phyloP scores from a whole-genome alignment of 1,139 yeast genomes.

The Geotrichum siamense region DNA sequence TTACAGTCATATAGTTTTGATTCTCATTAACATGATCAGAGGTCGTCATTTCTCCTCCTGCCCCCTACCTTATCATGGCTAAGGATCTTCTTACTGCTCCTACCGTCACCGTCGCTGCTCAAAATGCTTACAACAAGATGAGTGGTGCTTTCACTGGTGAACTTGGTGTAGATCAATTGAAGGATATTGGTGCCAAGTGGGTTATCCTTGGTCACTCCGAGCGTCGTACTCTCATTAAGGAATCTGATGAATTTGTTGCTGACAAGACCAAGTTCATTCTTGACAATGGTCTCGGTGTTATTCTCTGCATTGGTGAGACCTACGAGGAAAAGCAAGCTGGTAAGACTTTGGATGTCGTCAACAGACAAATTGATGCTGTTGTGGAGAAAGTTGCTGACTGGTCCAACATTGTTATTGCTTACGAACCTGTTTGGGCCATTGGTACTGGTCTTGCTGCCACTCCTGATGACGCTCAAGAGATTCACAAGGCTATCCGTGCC shows the following conservation, averaged over 20 bases:
- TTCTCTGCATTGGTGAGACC: constrained; percentile 96
- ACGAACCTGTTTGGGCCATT: constrained; percentile 99
- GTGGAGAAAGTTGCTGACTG: constrained; percentile 80
- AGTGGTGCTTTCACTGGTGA: constrained; percentile 99
- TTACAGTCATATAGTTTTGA: constrained; percentile 28
- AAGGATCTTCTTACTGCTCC: constrained; percentile 59
- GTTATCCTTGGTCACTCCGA: constrained; percentile 97
- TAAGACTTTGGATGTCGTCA: constrained; percentile 76
- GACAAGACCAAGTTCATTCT: constrained; percentile 91
- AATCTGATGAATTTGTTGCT: constrained; percentile 86
- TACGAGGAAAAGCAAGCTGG: constrained; percentile 90
- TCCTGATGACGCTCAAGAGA: constrained; percentile 87
- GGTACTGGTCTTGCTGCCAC: constrained; percentile 99
- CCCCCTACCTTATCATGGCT: constrained; percentile 79
- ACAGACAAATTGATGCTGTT: constrained; percentile 88
- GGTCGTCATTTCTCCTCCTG: constrained; percentile 95
- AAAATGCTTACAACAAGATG: constrained; percentile 78
- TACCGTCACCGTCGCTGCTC: constrained; percentile 78
- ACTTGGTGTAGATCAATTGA: constrained; percentile 77
- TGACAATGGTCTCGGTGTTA: constrained; percentile 80
- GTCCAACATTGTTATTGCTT: constrained; percentile 89
- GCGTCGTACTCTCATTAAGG: constrained; percentile 92
- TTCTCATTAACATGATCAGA: constrained; percentile 35
- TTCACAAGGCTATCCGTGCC: constrained; percentile 83
- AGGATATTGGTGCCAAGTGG: constrained; percentile 92